phyloP scores from a whole-genome alignment of 2,329 filamentous ascomycete genomes.

The Graphilbum fragrans region DNA sequence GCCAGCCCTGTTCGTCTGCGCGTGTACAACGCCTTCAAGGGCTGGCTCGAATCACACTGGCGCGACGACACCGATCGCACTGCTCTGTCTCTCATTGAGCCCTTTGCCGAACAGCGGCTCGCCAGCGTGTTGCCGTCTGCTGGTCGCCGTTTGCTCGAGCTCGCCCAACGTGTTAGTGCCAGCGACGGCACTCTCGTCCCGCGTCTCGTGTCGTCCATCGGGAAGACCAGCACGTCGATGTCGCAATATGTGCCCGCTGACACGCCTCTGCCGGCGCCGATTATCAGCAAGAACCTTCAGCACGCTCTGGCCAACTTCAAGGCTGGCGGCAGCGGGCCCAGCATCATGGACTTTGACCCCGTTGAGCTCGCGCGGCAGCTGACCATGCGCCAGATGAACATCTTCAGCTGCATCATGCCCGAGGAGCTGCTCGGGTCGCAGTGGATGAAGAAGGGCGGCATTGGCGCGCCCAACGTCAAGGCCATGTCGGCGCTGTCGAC shows the following conservation, averaged over 20 bases:
- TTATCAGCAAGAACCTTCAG: constrained; percentile 65
- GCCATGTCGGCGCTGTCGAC: constrained; percentile 90
- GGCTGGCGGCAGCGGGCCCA: constrained; percentile 51
- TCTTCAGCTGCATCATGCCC: constrained; percentile 85
- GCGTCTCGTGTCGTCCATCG: constrained; percentile 71
- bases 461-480: constrained; percentile 76
- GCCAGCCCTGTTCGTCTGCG: constrained; percentile 74
- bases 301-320: constrained; percentile 63
- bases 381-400: constrained; percentile 79
- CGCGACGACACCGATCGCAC: constrained; percentile 65
- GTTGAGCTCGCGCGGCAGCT: constrained; percentile 85
- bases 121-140: constrained; percentile 59
- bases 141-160: constrained; percentile 66
- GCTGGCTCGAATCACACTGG: constrained; percentile 96
- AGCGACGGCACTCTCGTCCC: constrained; percentile 67
- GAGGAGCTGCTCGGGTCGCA: constrained; percentile 85
- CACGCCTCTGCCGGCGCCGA: constrained; percentile 55
- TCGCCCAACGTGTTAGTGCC: constrained; percentile 64
- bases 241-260: constrained; percentile 60
- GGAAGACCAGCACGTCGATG: constrained; percentile 71
- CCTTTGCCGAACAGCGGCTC: constrained; percentile 69
- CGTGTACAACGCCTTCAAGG: constrained; percentile 94
- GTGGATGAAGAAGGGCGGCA: constrained; percentile 82
- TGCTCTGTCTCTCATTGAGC: constrained; percentile 62
- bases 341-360: constrained; percentile 81